Conservation (phyloP, 2,329 filamentous ascomycete genomes). For the Scedosporium apiospermum region DNA sequence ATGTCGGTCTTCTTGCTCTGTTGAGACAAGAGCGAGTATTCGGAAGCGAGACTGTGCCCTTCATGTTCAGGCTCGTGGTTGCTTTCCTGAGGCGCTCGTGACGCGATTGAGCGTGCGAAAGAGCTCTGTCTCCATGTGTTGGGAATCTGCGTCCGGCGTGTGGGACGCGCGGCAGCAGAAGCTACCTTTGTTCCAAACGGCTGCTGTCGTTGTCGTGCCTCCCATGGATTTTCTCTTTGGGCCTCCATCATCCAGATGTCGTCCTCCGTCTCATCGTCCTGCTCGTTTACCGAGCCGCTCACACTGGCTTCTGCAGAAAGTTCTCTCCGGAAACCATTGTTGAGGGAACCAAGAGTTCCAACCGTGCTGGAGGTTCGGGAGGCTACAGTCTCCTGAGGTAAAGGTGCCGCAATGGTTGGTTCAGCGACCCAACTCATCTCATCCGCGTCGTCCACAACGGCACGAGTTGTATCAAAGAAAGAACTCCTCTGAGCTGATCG, state of each 20-base stretch:
- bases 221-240: constrained; percentile 30
- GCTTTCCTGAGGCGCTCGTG: background rate
- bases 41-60: constrained; percentile 18
- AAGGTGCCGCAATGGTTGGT: constrained; percentile 1
- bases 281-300: constrained; percentile 7
- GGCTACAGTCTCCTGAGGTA: background rate
- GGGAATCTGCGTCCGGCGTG: constrained; percentile 1
- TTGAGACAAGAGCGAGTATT: constrained; percentile 33
- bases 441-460: constrained; percentile 18
- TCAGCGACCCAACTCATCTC: constrained; percentile 34
- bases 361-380: constrained; percentile 8
- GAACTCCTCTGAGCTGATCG: background rate
- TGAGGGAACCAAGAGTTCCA: constrained; percentile 6
- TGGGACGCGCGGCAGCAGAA: background rate
- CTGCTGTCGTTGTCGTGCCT: background rate
- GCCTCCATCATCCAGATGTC: constrained; percentile 52
- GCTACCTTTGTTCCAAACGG: background rate
- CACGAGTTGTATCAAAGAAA: constrained; percentile 2
- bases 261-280: constrained; percentile 31
- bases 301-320: constrained; percentile 2
- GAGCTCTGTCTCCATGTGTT: constrained; percentile 2
- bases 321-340: constrained; percentile 1
- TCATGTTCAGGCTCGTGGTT: background rate
- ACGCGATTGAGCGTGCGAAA: background rate
- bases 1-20: constrained; percentile 11